Evolutionary conservation across 495 filamentous ascomycete species (phyloP).

Genomic region (Neurospora sp.): DNA sequence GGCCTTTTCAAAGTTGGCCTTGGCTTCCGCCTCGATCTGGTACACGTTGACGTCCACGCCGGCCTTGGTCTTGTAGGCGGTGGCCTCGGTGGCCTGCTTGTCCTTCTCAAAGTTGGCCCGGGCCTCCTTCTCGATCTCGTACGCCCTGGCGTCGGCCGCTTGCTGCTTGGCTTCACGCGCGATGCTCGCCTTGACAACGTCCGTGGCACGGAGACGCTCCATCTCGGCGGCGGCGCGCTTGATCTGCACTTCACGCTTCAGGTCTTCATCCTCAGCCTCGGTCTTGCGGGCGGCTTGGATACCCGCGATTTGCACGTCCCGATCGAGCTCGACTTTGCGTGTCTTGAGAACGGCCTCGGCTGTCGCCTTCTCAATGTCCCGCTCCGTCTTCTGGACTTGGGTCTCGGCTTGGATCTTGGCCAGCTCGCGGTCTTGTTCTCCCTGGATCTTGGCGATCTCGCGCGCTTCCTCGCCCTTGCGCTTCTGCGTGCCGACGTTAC

Average conservation of each 20-base stretch:
- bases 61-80: slow-evolving; percentile 29
- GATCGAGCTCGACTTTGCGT: slow-evolving; percentile 57
- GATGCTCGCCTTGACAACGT: slow-evolving; percentile 70
- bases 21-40: slow-evolving; percentile 44
- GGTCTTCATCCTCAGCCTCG: slow-evolving; percentile 63
- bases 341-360: slow-evolving; percentile 65
- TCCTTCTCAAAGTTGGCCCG: slow-evolving; percentile 50
- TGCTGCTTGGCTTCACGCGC: slow-evolving; percentile 61
- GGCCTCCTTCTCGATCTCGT: slow-evolving; percentile 45
- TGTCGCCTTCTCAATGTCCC: slow-evolving; percentile 65
- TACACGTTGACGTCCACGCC: slow-evolving; percentile 47
- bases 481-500: slow-evolving; percentile 71
- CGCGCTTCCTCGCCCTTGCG: slow-evolving; percentile 67
- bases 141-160: slow-evolving; percentile 56
- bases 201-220: slow-evolving; percentile 62
- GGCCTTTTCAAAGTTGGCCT: slow-evolving; percentile 48
- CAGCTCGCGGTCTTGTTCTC: slow-evolving; percentile 68
- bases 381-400: slow-evolving; percentile 71
- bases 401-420: slow-evolving; percentile 75
- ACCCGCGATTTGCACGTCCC: slow-evolving; percentile 60
- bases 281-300: slow-evolving; percentile 60
- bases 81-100: slow-evolving; percentile 47
- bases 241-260: slow-evolving; percentile 62
- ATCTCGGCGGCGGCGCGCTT: slow-evolving; percentile 70
- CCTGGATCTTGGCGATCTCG: slow-evolving; percentile 73